Base-by-base conservation (phyloP, 768 basidiomycete genomes). In the Pleurotus pulmonarius region DNA sequence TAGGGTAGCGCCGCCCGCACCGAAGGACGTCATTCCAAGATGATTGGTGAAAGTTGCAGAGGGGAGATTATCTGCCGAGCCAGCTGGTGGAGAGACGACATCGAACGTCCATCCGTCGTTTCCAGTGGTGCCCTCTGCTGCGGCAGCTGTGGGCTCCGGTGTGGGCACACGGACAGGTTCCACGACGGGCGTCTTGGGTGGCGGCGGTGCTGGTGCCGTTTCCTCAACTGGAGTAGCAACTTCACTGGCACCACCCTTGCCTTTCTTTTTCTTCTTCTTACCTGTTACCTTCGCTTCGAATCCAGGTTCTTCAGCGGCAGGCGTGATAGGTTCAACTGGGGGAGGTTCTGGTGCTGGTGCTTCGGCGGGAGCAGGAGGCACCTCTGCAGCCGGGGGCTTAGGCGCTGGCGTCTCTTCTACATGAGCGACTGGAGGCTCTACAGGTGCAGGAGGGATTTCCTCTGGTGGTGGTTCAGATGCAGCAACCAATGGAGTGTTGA, bases 1-100 rank as follows among this genome's bases (percentile, higher is more conserved):
- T 15, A 49, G 18, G 12, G 29, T 12, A 5, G 15, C 6, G 16
- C 38, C 38, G 38, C 29, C 9, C 22, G 29, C 20, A 4, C 37
- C 49, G 40, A 52, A 52, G n/a, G 49, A 52, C 13, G 34, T 37
- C 15, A 52, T 40, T 15, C 49, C 49, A 40, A 52, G 49, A 22
- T 52, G 49, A 52, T 52, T 39, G 22, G 49, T 52, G 37, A 52
- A 52, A 6, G 34, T 37, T 22, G 49, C 49, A 39, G 38, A 39
- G 7, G 49, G 49, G 15, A 52, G 49, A 37, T 52, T 52, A 39
- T 52, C 49, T 52, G 37, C 49, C 13, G 49, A 52, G 18, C 49
- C 49, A 15, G 49, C 38, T 9, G 49, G 49, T 38, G 49, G 49
- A 16, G 49, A 52, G n/a, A 40, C 49, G 18, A 52, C 49, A 24